phyloP scores from a whole-genome alignment of 2,329 filamentous ascomycete species.

The Trichophyton equinum region DNA sequence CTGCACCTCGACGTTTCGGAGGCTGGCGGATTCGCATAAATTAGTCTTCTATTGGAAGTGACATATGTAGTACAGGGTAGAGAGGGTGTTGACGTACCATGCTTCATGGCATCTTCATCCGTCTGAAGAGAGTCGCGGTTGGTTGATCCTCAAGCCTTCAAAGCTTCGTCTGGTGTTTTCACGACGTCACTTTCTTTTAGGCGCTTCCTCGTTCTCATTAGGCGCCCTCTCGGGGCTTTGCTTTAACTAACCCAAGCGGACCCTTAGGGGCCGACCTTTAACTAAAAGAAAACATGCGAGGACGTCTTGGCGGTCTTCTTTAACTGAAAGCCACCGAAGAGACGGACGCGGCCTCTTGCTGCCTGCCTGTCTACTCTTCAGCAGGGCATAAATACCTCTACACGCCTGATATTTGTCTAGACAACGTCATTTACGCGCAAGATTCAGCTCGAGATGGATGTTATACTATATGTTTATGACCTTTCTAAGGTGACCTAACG shows the following conservation, averaged over 20 bases:
- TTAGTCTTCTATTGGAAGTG: neutral
- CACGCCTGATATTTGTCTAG: no score
- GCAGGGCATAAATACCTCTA: neutral
- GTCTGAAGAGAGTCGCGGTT: neutral
- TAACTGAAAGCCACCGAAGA: neutral
- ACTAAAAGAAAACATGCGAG: neutral
- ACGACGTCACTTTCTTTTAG: neutral
- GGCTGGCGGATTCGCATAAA: constrained; percentile 17
- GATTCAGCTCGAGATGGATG: constrained; percentile 45
- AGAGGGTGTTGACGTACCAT: neutral
- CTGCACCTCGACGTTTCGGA: constrained; percentile 26
- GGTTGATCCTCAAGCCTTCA: neutral
- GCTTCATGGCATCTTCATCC: neutral
- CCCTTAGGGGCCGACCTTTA: neutral
- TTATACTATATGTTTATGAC: constrained; percentile 67
- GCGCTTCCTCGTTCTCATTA: neutral
- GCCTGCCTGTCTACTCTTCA: neutral
- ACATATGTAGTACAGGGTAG: neutral
- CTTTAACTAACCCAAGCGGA: neutral
- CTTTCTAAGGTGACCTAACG: constrained; percentile 43
- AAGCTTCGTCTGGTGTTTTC: neutral
- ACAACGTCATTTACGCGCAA: no score
- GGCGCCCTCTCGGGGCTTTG: neutral
- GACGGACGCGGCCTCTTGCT: neutral
- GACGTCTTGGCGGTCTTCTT: neutral